Percentiles rank a stretch among this genome's conserved stretches.
Evolutionary conservation across 1,284 basidiomycete genomes (phyloP).

Genomic region (Agroathelia rolfsii): DNA sequence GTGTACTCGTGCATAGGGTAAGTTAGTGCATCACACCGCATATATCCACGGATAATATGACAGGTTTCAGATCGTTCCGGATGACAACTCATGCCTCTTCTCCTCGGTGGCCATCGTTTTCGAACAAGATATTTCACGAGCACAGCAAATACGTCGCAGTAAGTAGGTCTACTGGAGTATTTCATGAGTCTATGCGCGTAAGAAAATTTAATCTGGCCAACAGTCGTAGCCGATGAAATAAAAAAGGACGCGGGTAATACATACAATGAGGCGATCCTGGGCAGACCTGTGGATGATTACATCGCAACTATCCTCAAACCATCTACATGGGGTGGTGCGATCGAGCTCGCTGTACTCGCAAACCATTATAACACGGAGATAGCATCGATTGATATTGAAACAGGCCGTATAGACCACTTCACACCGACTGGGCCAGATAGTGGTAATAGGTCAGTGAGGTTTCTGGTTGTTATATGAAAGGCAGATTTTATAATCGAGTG

Average conservation of each 20-base stretch:
- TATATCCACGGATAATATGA: slow-evolving; percentile 8
- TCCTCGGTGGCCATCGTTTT: slow-evolving; percentile 78
- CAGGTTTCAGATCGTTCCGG: slow-evolving; percentile 68
- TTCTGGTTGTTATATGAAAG: slow-evolving; percentile 1
- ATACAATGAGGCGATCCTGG: slow-evolving; percentile 78
- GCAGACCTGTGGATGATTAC: slow-evolving; percentile 65
- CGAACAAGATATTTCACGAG: slow-evolving; percentile 66
- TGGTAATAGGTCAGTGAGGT: slow-evolving; percentile 22
- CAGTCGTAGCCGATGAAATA: slow-evolving; percentile 80
- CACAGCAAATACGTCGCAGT: slow-evolving; percentile 59
- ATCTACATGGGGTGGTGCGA: slow-evolving; percentile 87
- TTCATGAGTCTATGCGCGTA: neutral
- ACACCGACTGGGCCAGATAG: slow-evolving; percentile 33
- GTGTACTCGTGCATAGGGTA: slow-evolving; percentile 64
- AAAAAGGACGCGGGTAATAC: slow-evolving; percentile 54
- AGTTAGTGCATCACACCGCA: slow-evolving; percentile 12
- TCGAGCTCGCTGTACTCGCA: slow-evolving; percentile 79
- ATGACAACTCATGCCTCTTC: slow-evolving; percentile 92
- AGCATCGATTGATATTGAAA: slow-evolving; percentile 83
- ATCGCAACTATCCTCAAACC: slow-evolving; percentile 72
- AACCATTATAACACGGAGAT: slow-evolving; percentile 79
- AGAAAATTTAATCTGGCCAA: slow-evolving; percentile 5
- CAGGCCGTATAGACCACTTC: slow-evolving; percentile 83
- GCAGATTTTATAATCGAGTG: slow-evolving; percentile 4
- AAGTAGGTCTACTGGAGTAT: slow-evolving; percentile 15